Base-by-base conservation (phyloP, 129 eudicot species). In the Flaveria ramosissima region DNA sequence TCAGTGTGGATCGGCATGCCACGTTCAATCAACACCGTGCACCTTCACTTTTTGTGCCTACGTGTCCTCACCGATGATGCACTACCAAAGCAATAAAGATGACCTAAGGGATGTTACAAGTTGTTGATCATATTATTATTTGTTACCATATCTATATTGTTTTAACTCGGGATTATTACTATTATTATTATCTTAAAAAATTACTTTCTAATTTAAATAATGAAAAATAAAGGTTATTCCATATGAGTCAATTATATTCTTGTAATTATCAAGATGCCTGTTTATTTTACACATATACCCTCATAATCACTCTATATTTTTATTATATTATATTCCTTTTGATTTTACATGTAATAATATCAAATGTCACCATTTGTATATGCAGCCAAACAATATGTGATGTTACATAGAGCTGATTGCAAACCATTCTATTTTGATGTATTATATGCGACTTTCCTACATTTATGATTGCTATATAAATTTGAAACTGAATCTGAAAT, bases 301-400 rank as follows among this genome's bases (percentile, higher is more conserved):
- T n/a, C 10, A 16, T 24, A 45, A 19, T 45, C 62, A 2, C 48
- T 45, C 48, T 9, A 1, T 32, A 32, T 32, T 60, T 32, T 14
- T 70, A 60, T 17, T 17, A 19, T 59, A 6, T 30, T 47, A 70
- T 50, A 62, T 47, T 32, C 9, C 1, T 46, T 78, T 78, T 59
- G 50, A 27, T 62, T 78, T 71, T 71, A 78, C 62, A 30, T 60
- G 45, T 78, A 61, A n/a, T 23, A 50, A 43, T 72, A 79, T 71
- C 30, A 71, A 21, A 39, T 52, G 43, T 71, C 83, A 78, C 64
- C 48, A 20, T 78, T 78, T 59, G 16, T 51, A 21, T 71, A 60
- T 62, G 77, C 73, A 71, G 47, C 77, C 78, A 61, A 63, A 79
- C 78, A 50, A 48, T 50, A 61, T 72, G 73, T 71, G 83, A 79